Evolutionary conservation across 352 stramenopile species (phyloP), one percentile per base, ranked within the genome.

Genomic region (Pythium apleroticum): DNA sequence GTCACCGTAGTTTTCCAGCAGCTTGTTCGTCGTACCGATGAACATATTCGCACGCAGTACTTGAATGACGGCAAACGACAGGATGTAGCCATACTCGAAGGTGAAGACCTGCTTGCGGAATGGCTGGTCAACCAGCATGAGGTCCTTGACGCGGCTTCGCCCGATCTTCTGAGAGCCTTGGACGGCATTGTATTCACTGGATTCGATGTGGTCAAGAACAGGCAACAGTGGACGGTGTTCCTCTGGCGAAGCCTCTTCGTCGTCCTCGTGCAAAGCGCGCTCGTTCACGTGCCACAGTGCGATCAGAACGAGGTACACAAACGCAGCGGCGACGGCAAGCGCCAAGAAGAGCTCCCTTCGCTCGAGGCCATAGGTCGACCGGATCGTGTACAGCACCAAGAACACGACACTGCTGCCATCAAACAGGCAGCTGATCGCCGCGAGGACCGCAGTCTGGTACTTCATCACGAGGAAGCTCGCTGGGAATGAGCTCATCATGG

Each of bases 1-100:
- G 57, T 96, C 86, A 22, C 88, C 88, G 31, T 93, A 94, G 66
- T 94, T 93, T 0, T 88, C 77, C 12, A 96, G 72, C 49, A 91
- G 61, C 52, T 96, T 92, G 73, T 94, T 96, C 30, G 82, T 80
- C 54, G 88, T 93, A 59, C 88, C 88, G 59, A 96, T 95, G 72
- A 92, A 96, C 27, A 93, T 70, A 14, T 78, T 95, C 3, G 86
- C 80, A 9, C 86, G 86, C 24, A 96, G 70, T 37, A 95, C 80
- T 43, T 96, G 86, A 7, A 92, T 61, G 11, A 76, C 71, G 11
- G 85, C 82, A 70, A 90, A 94, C 20, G 78, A 54, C 53, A 91
- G 66, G 25, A 96, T 82, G 57, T 81, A 96, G 5, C 57, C 76
- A 48, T 95, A 96, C 68, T 94, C 86, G 45, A 93, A 91, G 53